Conservation (phyloP, 2,329 filamentous ascomycete genomes). For the Fusarium clavum region DNA sequence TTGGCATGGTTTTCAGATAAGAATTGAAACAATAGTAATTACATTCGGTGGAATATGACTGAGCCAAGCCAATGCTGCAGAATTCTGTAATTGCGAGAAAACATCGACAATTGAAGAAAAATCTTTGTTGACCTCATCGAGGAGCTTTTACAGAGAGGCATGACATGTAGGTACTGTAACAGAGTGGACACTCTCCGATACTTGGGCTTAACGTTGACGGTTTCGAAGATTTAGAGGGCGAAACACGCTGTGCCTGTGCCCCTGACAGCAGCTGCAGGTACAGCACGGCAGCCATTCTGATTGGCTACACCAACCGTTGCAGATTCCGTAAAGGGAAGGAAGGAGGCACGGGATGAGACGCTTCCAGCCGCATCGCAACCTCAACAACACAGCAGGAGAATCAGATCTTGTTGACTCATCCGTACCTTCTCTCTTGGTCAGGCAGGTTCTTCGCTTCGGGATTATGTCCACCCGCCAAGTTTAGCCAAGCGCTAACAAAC, state of each 20-base stretch:
- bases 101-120: constrained; percentile 3
- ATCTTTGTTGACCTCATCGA: not conserved
- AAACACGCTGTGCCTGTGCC: constrained; percentile 41
- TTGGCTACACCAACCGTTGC: constrained; percentile 33
- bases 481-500: constrained; percentile 37
- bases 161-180: constrained; percentile 13
- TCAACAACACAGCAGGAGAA: constrained; percentile 25
- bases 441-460: constrained; percentile 7
- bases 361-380: constrained; percentile 37
- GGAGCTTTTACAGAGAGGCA: not conserved
- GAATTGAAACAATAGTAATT: constrained; percentile 12
- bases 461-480: constrained; percentile 26
- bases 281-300: constrained; percentile 6
- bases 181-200: constrained; percentile 28
- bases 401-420: constrained; percentile 19
- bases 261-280: constrained; percentile 29
- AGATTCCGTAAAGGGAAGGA: constrained; percentile 26
- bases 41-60: not conserved
- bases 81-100: not conserved
- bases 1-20: constrained; percentile 11
- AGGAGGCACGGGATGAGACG: constrained; percentile 36
- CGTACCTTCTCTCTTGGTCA: constrained; percentile 6
- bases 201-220: constrained; percentile 29
- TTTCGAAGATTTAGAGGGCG: constrained; percentile 40
- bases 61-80: not conserved